Evolutionary conservation across 2,329 filamentous ascomycete genomes (phyloP).

Genomic region (Sarocladium strictum): DNA sequence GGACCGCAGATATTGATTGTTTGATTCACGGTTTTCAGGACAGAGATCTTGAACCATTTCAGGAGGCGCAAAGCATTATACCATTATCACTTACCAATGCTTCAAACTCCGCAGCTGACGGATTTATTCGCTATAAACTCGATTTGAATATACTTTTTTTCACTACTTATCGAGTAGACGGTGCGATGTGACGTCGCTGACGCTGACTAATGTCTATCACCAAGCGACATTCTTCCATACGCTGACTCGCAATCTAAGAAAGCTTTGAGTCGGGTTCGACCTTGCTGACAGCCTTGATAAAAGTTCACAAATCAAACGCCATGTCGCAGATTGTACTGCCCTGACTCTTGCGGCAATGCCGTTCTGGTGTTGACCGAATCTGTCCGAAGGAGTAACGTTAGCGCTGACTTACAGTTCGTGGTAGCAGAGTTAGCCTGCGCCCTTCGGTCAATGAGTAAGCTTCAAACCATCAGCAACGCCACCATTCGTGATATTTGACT

Average conservation of each 20-base stretch:
- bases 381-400: no score
- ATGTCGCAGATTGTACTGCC: no score
- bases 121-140: not conserved
- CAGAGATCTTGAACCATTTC: not conserved
- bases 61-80: slow-evolving; percentile 7
- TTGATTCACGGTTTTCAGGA: not conserved
- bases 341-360: no score
- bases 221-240: no score
- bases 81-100: slow-evolving; percentile 5
- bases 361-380: no score
- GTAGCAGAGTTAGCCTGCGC: not conserved
- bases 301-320: no score
- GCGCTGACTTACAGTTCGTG: no score
- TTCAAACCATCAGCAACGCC: not conserved
- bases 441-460: not conserved
- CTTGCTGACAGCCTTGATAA: no score
- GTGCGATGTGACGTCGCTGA: not conserved
- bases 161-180: not conserved
- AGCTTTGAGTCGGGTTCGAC: no score
- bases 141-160: not conserved
- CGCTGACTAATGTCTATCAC: no score
- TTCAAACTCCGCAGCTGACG: not conserved
- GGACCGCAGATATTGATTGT: slow-evolving; percentile 19
- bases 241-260: no score
- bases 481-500: not conserved